A percentile compares a stretch with the other conserved stretches of the same genome.
Conservation (phyloP, 2,329 filamentous ascomycete genomes). For the Diaporthe batatas region DNA sequence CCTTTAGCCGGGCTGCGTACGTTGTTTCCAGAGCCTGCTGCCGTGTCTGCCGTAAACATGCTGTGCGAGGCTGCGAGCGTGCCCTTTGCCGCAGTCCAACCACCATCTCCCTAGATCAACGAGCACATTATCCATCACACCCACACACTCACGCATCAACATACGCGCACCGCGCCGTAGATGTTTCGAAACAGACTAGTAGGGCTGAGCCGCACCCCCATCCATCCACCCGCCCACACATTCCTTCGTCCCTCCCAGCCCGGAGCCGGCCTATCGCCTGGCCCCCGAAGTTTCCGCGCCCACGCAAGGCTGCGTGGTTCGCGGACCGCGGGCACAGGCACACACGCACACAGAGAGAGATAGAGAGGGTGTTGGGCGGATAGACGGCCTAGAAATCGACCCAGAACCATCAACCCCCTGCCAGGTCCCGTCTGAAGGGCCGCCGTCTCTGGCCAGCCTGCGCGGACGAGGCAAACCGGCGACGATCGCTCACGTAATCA, state of each 20-base stretch:
- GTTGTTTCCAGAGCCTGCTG: neutral
- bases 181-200: conserved; percentile 34
- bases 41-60: neutral
- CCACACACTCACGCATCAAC: too few species aligned
- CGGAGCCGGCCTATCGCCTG: neutral
- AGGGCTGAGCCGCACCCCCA: conserved; percentile 19
- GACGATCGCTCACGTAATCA: conserved; percentile 24
- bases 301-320: neutral
- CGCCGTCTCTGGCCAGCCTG: neutral
- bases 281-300: neutral
- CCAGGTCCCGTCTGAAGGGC: conserved; percentile 27
- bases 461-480: conserved; percentile 1
- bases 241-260: neutral
- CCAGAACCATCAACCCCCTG: neutral
- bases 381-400: neutral
- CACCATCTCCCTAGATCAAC: neutral
- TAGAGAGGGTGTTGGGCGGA: neutral
- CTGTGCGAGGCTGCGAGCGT: neutral
- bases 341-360: neutral
- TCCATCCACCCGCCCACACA: neutral
- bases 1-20: neutral
- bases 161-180: neutral
- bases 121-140: neutral
- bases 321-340: neutral
- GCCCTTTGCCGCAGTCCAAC: neutral